Evolutionary conservation across 2,329 filamentous ascomycete genomes (phyloP), one percentile per base, ranked within the genome.

Genomic region (Clonostachys rhizophaga): DNA sequence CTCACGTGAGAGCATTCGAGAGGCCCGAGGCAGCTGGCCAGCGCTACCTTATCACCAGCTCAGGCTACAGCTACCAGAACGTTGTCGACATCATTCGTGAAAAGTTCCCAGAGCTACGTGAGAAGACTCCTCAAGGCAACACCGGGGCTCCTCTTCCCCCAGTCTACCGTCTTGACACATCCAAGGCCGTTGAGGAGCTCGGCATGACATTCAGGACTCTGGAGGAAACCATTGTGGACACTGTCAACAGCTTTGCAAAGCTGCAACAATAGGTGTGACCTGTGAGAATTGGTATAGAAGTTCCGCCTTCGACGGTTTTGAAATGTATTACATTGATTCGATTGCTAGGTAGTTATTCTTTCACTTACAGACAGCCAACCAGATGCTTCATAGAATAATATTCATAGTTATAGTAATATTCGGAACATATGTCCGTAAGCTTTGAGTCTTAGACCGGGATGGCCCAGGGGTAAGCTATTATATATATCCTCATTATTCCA

Each of bases 11-110:
- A 39, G 36, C 20, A 81, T 82, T 0, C 67, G 80, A 43, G 64
- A 79, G 78, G 20, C 70, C 76, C 1, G 76, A 77, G 16, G 82
- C 79, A 1, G 80, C 76, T 0, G 71, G 73, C 35, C 76, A 83
- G 61, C 73, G 86, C 2, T 87, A 86, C 65, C 83, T 84, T 40
- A 77, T 82, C 0, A 75, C 64, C 13, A 55, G 59, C 9, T 59
- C 56, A 39, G 59, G 58, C 46, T 69, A 59, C 52, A 62, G 57
- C 48, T 66, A 66, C 52, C 67, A 66, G 52, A 58, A 55, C 44
- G 60, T 70, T 14, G 67, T 63, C 0, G 67, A 73, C 42, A 48
- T 62, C 36, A n/a, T 12, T 56, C 63, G 50, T 47, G 63, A 33
- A 44, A 54, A 45, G 44, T 53, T 47, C 30, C 62, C 41, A 52